These are phyloP conservation scores for Rhytidiadelphus loreus DNA, from an alignment of 225 moss, liverwort and hornwort genomes.

Conservation along the genomic window DNA sequence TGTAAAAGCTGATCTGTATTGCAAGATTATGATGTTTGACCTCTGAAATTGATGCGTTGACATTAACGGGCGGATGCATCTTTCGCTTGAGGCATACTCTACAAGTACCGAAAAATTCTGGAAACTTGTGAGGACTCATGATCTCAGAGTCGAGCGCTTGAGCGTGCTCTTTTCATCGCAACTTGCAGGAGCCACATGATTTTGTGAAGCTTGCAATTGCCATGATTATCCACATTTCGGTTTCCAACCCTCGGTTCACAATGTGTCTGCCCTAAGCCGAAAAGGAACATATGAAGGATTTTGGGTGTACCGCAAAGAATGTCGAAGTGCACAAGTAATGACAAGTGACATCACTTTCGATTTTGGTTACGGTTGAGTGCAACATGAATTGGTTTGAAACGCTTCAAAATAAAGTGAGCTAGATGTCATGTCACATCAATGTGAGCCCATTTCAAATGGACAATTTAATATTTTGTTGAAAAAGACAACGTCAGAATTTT, in stretches of 20 bases:
- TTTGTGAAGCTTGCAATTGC: background rate
- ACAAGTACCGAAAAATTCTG: background rate
- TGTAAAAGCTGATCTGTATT: background rate
- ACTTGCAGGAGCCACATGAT: background rate
- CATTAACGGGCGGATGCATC: background rate
- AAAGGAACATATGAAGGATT: background rate
- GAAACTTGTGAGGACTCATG: background rate
- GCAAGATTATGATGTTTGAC: background rate
- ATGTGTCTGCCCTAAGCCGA: background rate
- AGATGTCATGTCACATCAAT: background rate
- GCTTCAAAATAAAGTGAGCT: background rate
- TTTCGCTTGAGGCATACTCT: background rate
- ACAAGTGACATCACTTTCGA: background rate
- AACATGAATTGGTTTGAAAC: background rate
- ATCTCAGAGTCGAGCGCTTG: background rate
- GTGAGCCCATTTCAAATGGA: no score
- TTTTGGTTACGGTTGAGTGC: background rate
- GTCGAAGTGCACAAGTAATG: no score
- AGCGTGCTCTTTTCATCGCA: background rate
- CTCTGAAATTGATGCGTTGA: background rate
- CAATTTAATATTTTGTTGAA: no score
- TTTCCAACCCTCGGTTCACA: background rate
- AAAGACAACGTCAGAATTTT: no score
- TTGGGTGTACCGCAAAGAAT: no score
- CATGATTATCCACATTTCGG: background rate